A percentile compares a stretch with the other conserved stretches of the same genome.
These are phyloP conservation scores for Vitellaria paradoxa DNA, from an alignment of 179 eudicot genomes.

Conservation along the genomic window DNA sequence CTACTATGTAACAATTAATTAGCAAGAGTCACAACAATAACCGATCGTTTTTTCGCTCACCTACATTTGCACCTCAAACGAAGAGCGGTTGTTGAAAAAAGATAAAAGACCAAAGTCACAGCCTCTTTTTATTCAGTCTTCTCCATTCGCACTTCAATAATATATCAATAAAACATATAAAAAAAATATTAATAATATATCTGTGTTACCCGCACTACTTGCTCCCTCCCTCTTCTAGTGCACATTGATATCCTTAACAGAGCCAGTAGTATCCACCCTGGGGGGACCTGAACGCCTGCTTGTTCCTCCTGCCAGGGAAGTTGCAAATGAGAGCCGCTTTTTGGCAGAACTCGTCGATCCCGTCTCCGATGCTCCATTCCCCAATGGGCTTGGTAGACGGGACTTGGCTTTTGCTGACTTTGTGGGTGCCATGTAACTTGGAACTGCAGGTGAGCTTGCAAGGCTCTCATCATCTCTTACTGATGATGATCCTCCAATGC, in stretches of 20 bases:
- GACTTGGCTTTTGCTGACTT: conserved; percentile 46
- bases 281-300: conserved; percentile 66
- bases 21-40: neutral
- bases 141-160: too few relatives aligned
- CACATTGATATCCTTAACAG: conserved; percentile 26
- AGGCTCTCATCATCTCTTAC: conserved; percentile 81
- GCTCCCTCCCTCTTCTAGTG: conserved; percentile 13
- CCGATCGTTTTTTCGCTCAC: conserved; percentile 2
- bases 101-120: too few relatives aligned
- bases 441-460: conserved; percentile 58
- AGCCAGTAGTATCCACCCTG: conserved; percentile 33
- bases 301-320: conserved; percentile 37
- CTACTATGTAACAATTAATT: neutral
- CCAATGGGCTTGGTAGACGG: conserved; percentile 43
- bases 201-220: too few relatives aligned
- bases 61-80: conserved; percentile 2
- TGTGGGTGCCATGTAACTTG: conserved; percentile 73
- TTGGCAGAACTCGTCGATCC: conserved; percentile 38
- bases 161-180: too few relatives aligned
- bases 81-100: neutral
- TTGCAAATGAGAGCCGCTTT: conserved; percentile 56
- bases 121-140: too few relatives aligned
- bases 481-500: conserved; percentile 64
- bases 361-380: conserved; percentile 37
- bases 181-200: too few relatives aligned